Percentiles rank a stretch among this genome's conserved stretches.
These are phyloP conservation scores for Candida vaughaniae DNA, from an alignment of 805 yeast species.

Conservation along the genomic window DNA sequence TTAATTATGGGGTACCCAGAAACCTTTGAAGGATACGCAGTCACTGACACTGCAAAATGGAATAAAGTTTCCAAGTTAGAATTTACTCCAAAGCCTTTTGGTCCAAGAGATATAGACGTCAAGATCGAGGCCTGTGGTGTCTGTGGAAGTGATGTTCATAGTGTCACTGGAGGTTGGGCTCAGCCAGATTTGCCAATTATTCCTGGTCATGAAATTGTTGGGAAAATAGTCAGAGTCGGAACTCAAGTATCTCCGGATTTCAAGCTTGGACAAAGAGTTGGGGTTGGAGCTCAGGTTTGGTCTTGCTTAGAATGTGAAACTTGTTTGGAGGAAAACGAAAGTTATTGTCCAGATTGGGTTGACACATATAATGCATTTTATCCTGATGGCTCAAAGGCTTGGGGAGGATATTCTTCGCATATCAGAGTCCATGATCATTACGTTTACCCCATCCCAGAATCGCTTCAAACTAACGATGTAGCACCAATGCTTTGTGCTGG, in stretches of 20 bases:
- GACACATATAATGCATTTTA: slow-evolving; percentile 52
- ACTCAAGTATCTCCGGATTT: slow-evolving; percentile 40
- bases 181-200: slow-evolving; percentile 38
- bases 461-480: slow-evolving; percentile 37
- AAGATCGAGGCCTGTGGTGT: slow-evolving; percentile 61
- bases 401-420: slow-evolving; percentile 53
- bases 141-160: slow-evolving; percentile 63
- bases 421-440: slow-evolving; percentile 43
- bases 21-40: slow-evolving; percentile 31
- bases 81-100: slow-evolving; percentile 24
- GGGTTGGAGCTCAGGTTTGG: slow-evolving; percentile 69
- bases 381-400: slow-evolving; percentile 23
- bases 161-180: slow-evolving; percentile 53
- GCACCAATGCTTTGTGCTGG: slow-evolving; percentile 62
- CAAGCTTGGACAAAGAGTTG: slow-evolving; percentile 74
- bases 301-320: slow-evolving; percentile 63
- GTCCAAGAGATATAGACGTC: slow-evolving; percentile 47
- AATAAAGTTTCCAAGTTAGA: slow-evolving; percentile 24
- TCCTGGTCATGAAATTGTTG: slow-evolving; percentile 65
- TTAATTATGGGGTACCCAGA: slow-evolving; percentile 19
- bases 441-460: slow-evolving; percentile 50
- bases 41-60: slow-evolving; percentile 25
- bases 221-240: slow-evolving; percentile 60
- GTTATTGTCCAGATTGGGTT: slow-evolving; percentile 50
- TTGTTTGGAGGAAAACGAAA: slow-evolving; percentile 41